phyloP scores from a whole-genome alignment of 306 rosid species.

The Cajanus cajan region DNA sequence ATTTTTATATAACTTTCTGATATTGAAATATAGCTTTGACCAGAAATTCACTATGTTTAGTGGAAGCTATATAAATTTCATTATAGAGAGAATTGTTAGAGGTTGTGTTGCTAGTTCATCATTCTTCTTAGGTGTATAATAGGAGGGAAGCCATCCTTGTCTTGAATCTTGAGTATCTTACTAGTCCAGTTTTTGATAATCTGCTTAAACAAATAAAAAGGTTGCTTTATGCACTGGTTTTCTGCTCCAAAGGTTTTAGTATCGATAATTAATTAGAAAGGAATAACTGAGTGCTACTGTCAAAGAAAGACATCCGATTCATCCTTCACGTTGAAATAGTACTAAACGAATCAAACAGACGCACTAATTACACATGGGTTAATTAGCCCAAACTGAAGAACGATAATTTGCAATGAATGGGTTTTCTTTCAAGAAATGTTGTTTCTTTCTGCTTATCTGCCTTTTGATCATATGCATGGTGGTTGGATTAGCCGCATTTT shows the following conservation, averaged over 20 bases:
- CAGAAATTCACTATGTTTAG: no score
- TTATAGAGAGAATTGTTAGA: no score
- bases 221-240: constrained; percentile 18
- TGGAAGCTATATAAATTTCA: no score
- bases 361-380: not conserved
- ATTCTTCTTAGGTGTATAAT: no score
- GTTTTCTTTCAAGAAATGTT: constrained; percentile 38
- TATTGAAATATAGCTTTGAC: no score
- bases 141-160: not conserved
- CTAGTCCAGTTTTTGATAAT: no score
- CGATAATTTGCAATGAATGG: constrained; percentile 35
- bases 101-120: no score
- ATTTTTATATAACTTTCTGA: no score
- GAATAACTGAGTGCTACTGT: constrained; percentile 35
- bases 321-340: constrained; percentile 10
- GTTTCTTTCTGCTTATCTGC: constrained; percentile 39
- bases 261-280: constrained; percentile 27
- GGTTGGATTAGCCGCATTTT: constrained; percentile 33
- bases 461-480: constrained; percentile 22
- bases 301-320: constrained; percentile 52
- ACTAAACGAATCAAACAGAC: not conserved
- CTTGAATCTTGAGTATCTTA: not conserved
- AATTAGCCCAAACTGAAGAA: constrained; percentile 3
- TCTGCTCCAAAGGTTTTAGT: constrained; percentile 13
- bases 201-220: not conserved